Evolutionary conservation across 495 filamentous ascomycete genomes (phyloP).

Genomic region (Aspergillus leporis): DNA sequence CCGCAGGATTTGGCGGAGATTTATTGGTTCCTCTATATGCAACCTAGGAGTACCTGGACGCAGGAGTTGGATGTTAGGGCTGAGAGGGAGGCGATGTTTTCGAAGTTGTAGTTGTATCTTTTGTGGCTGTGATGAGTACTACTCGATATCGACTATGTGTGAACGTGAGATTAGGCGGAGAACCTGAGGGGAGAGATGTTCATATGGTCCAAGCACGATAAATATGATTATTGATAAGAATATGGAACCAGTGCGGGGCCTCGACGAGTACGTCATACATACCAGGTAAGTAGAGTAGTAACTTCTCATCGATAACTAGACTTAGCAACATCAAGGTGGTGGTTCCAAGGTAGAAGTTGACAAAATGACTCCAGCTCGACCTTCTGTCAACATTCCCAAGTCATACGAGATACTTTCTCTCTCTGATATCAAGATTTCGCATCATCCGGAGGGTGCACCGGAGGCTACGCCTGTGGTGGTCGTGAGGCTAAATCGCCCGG

Average conservation of each 20-base stretch:
- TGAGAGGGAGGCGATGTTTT: constrained; percentile 19
- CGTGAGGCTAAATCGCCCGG: constrained; percentile 51
- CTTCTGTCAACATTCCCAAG: constrained; percentile 6
- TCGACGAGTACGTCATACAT: not conserved
- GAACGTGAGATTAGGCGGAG: too few species aligned
- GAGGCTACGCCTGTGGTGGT: constrained; percentile 49
- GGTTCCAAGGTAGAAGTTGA: too few species aligned
- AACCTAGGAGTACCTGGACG: constrained; percentile 27
- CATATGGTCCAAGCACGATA: too few species aligned
- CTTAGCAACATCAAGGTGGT: too few species aligned
- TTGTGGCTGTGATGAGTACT: not conserved
- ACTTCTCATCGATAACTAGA: too few species aligned
- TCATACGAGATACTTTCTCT: constrained; percentile 35
- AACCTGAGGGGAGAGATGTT: not conserved
- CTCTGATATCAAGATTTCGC: constrained; percentile 45
- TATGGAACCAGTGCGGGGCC: too few species aligned
- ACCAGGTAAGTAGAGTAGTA: not conserved
- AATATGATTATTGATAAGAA: too few species aligned
- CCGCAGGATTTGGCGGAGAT: constrained; percentile 23
- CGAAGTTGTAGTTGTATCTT: constrained; percentile 14
- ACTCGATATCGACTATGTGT: too few species aligned
- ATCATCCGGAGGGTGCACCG: constrained; percentile 43
- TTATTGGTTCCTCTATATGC: constrained; percentile 24
- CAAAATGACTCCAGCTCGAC: constrained; percentile 1
- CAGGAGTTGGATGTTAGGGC: constrained; percentile 23